phyloP scores from a whole-genome alignment of 2,329 filamentous ascomycete species.

The Peltaster fructicola region DNA sequence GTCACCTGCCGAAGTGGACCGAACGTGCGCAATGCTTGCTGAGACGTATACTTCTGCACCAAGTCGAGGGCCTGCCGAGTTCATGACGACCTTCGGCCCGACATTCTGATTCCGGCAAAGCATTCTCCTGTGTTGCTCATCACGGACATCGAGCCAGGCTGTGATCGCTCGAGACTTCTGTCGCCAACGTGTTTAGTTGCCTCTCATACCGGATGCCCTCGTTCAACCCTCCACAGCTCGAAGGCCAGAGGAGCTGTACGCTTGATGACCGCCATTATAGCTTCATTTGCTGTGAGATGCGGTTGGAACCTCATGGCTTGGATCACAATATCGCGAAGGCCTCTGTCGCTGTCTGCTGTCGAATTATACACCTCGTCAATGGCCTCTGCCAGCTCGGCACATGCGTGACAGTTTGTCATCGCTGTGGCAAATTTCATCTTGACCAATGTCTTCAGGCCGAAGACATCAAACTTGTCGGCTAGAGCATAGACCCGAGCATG shows the following conservation, averaged over 20 bases:
- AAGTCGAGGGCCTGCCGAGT: too few relatives aligned
- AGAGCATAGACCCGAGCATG: slow-evolving; percentile 33
- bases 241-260: slow-evolving; percentile 29
- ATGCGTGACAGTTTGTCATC: slow-evolving; percentile 25
- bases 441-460: slow-evolving; percentile 28
- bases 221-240: slow-evolving; percentile 31
- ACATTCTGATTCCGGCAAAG: too few relatives aligned
- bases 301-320: slow-evolving; percentile 30
- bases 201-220: slow-evolving; percentile 26
- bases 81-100: too few relatives aligned
- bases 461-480: slow-evolving; percentile 34
- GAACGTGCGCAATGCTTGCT: too few relatives aligned
- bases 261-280: slow-evolving; percentile 26
- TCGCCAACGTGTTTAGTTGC: too few relatives aligned
- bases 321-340: slow-evolving; percentile 29
- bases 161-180: too few relatives aligned
- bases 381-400: slow-evolving; percentile 28
- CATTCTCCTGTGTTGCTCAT: too few relatives aligned
- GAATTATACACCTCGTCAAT: slow-evolving; percentile 32
- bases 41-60: too few relatives aligned
- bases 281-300: slow-evolving; percentile 26
- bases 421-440: slow-evolving; percentile 29
- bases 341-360: slow-evolving; percentile 32
- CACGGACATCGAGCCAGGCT: too few relatives aligned
- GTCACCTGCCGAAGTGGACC: too few relatives aligned